phyloP scores from a whole-genome alignment of 1,284 basidiomycete genomes.

The Cystobasidium slooffiae region DNA sequence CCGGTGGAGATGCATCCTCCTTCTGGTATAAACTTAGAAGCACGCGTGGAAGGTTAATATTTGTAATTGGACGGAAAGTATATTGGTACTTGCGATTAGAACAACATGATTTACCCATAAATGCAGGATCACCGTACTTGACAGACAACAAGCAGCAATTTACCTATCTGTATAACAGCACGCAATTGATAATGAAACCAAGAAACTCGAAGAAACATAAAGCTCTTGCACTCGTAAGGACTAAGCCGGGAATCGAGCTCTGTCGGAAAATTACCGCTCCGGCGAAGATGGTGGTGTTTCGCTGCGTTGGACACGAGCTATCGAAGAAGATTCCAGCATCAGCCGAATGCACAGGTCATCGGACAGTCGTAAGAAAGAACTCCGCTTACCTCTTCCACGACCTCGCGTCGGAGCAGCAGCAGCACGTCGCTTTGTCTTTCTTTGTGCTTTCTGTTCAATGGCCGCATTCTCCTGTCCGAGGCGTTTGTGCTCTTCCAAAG shows the following conservation, averaged over 20 bases:
- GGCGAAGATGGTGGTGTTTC: too few relatives aligned
- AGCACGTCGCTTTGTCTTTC: slow-evolving; percentile 35
- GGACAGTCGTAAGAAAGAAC: too few relatives aligned
- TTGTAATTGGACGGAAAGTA: background rate
- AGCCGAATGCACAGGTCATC: too few relatives aligned
- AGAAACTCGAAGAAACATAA: too few relatives aligned
- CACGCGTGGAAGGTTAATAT: background rate
- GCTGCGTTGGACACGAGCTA: too few relatives aligned
- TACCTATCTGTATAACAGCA: too few relatives aligned
- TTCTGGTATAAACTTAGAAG: background rate
- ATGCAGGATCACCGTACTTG: background rate
- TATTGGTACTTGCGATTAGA: background rate
- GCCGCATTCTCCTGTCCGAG: slow-evolving; percentile 91
- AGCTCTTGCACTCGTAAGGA: too few relatives aligned
- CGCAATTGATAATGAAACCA: too few relatives aligned
- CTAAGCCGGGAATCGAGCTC: too few relatives aligned
- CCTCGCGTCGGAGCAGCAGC: slow-evolving; percentile 10
- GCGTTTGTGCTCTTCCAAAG: slow-evolving; percentile 76
- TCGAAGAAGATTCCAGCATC: too few relatives aligned
- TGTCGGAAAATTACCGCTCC: too few relatives aligned
- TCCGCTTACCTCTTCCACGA: background rate
- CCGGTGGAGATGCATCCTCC: slow-evolving; percentile 11
- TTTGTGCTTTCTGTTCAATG: slow-evolving; percentile 62
- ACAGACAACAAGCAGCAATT: background rate
- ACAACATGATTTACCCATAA: slow-evolving; percentile 3